These are phyloP conservation scores for Mycogone perniciosa DNA, from an alignment of 2,329 filamentous ascomycete species.

Conservation along the genomic window DNA sequence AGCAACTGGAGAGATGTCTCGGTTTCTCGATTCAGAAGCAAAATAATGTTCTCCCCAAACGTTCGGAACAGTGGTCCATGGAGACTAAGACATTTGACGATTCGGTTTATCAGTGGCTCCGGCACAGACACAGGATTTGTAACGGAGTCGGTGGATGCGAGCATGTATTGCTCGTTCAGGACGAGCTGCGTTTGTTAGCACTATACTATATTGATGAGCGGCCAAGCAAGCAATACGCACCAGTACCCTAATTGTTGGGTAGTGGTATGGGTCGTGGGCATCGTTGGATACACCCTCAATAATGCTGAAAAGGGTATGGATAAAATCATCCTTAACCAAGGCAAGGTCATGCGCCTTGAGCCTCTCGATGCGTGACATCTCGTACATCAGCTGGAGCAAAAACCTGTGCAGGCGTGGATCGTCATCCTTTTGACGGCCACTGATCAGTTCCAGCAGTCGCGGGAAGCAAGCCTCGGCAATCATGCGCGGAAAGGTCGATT, in stretches of 20 bases:
- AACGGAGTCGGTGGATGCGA: slow-evolving; percentile 54
- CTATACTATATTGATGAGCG: not conserved
- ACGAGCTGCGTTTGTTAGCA: slow-evolving; percentile 58
- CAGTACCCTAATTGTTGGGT: slow-evolving; percentile 86
- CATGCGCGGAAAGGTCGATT: slow-evolving; percentile 79
- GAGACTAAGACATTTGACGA: slow-evolving; percentile 82
- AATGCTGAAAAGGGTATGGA: slow-evolving; percentile 75
- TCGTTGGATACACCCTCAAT: slow-evolving; percentile 87
- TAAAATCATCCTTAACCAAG: slow-evolving; percentile 73
- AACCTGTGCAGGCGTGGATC: slow-evolving; percentile 71
- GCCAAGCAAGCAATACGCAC: slow-evolving; percentile 44
- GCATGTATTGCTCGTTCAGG: slow-evolving; percentile 97
- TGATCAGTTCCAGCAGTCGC: slow-evolving; percentile 75
- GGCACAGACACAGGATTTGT: slow-evolving; percentile 31
- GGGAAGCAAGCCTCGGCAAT: slow-evolving; percentile 78
- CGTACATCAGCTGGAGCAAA: slow-evolving; percentile 84
- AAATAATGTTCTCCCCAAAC: slow-evolving; percentile 95
- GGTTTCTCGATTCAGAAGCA: slow-evolving; percentile 88
- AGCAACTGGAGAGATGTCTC: slow-evolving; percentile 91
- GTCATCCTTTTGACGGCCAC: slow-evolving; percentile 54
- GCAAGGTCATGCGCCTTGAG: slow-evolving; percentile 69
- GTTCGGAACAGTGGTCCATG: slow-evolving; percentile 80
- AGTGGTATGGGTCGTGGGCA: slow-evolving; percentile 88
- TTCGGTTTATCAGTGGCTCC: slow-evolving; percentile 73
- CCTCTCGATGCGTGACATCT: slow-evolving; percentile 90